Base-by-base conservation (phyloP, 352 stramenopile species). In the Globisporangium cystogenes region DNA sequence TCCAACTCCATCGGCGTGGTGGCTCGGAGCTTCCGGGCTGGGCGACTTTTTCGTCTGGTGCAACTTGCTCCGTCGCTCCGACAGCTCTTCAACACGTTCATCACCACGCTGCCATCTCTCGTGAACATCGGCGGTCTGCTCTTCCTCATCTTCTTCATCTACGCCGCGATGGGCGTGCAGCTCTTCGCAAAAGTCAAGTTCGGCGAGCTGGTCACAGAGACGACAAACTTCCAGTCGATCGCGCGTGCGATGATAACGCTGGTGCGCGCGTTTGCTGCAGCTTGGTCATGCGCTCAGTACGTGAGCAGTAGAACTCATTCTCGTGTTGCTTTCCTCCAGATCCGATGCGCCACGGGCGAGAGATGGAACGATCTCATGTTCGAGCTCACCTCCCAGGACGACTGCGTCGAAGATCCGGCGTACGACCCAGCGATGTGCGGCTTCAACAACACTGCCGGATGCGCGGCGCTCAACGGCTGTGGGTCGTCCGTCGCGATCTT, bases 291-390 rank as follows among this genome's bases (percentile, higher is more conserved):
- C n/a, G n/a, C n/a, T n/a, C n/a, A n/a, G n/a, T n/a, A n/a, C n/a
- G n/a, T n/a, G n/a, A n/a, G 6, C 7, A 14, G 18, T 51, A 23
- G 43, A 3, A 27, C n/a, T 59, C 8, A 36, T 24, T 61, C 77
- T 20, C 35, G 85, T 51, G 27, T 72, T 49, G 53, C 67, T 11
- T 55, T 6, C 10, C 0, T 10, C 86, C 70, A 97, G 57, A 58
- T 97, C 51, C 76, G 87, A 23, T 97, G 94, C 55, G 76, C 88
- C 21, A 98, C 93, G 1, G 93, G 93, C 15, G 92, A 98, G 60
- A 76, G 77, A 15, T 98, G 91, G 90, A 96, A 97, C 59, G 73
- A 85, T 24, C 71, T 96, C 52, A 96, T 98, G 84, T 86, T 90
- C 60, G 87, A 93, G 44, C 62, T 97, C 4, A 72, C 85, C 14